Evolutionary conservation across 345 rosid genomes (phyloP), one percentile per base, ranked within the genome.

Genomic region (Excoecaria agallocha): DNA sequence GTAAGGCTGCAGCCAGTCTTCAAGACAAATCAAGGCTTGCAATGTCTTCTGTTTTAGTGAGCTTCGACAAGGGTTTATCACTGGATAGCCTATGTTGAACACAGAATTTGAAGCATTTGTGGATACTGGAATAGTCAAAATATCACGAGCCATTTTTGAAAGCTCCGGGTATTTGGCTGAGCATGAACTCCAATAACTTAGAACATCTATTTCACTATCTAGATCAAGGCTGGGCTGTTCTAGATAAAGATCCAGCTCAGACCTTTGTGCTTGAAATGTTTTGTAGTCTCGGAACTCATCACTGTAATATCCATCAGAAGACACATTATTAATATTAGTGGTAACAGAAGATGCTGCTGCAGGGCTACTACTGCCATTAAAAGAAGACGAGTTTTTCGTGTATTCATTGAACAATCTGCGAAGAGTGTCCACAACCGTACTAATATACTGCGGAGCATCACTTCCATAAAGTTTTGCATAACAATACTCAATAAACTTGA

Each of bases 401-500:
- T 71, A 77, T 45, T 80, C 77, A 25, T 62, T 58, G 35, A 67
- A 77, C 68, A 79, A 56, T 71, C 59, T 65, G 65, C 74, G 65
- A 37, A 83, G 70, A 46, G 71, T 71, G 12, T 50, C 54, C 16
- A 75, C 57, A 68, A 74, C 66, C 8, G 19, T 59, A 12, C 46
- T 41, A 58, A 77, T 77, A 72, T 69, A 66, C 64, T 57, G 67
- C 56, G 69, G 74, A 72, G 67, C 74, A 37, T 69, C 79, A 55
- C 51, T 65, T 17, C 74, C 71, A 62, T 76, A 70, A 19, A 78
- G 80, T 78, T 83, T 81, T 20, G 74, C 56, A 17, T 39, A 74
- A 51, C 79, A 74, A 45, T 69, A 82, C 69, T 79, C 78, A 24
- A 79, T 74, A 66, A 79, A 79, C 78, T 74, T 79, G 39, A 77